These are phyloP conservation scores for Aspergillus pseudoglaucus DNA, from an alignment of 2,329 filamentous ascomycete genomes.

Conservation along the genomic window DNA sequence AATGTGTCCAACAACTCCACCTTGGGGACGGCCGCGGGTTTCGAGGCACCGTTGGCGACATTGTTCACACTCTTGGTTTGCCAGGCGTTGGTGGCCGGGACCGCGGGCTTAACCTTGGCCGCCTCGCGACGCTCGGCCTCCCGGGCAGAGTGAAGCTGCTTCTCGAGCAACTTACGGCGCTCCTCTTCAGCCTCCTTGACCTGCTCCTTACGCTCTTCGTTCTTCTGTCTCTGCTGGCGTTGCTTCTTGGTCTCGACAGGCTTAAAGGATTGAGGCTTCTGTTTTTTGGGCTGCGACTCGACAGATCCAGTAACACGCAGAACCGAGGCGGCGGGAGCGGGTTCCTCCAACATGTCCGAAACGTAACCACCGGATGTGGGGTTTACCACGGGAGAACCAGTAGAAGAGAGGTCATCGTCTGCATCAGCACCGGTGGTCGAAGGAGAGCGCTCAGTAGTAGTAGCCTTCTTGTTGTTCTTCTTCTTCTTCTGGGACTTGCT, in stretches of 20 bases:
- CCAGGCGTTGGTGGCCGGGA: conserved; percentile 48
- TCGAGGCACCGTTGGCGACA: conserved; percentile 17
- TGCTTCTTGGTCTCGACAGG: conserved; percentile 86
- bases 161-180: conserved; percentile 69
- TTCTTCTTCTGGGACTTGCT: conserved; percentile 54
- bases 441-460: conserved; percentile 54
- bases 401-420: conserved; percentile 71
- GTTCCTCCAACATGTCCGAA: conserved; percentile 84
- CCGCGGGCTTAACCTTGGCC: conserved; percentile 41
- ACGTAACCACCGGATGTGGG: conserved; percentile 56
- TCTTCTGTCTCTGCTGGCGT: conserved; percentile 85
- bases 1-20: conserved; percentile 40
- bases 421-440: conserved; percentile 69
- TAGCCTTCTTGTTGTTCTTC: conserved; percentile 60
- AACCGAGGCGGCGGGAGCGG: conserved; percentile 61
- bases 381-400: conserved; percentile 56
- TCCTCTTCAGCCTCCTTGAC: conserved; percentile 73
- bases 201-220: conserved; percentile 67
- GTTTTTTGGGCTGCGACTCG: conserved; percentile 54
- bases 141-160: conserved; percentile 74
- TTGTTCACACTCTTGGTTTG: conserved; percentile 32
- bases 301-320: conserved; percentile 68
- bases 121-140: conserved; percentile 77
- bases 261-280: conserved; percentile 54
- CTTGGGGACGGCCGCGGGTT: conserved; percentile 13